These are phyloP conservation scores for Nymphaea thermarum DNA, from an alignment of 164 flowering plant species.

Conservation along the genomic window DNA sequence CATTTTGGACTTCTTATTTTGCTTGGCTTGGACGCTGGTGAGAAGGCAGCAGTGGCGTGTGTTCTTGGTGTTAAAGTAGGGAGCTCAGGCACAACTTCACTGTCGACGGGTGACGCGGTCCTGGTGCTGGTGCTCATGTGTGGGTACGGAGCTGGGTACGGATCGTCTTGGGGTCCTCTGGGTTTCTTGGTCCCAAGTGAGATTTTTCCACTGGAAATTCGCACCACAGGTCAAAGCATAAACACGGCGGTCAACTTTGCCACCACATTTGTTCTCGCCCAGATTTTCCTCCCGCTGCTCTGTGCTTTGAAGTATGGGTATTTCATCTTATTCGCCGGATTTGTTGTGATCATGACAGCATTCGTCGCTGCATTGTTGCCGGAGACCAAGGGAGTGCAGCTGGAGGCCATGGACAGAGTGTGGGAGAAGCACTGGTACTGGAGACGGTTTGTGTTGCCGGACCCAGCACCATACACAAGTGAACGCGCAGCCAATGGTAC, in stretches of 20 bases:
- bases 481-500: background rate
- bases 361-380: slow-evolving; percentile 39
- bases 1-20: background rate
- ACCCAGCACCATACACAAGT: background rate
- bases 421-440: slow-evolving; percentile 75
- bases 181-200: slow-evolving; percentile 71
- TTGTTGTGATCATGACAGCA: slow-evolving; percentile 39
- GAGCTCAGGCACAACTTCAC: slow-evolving; percentile 19
- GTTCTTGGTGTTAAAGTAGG: slow-evolving; percentile 31
- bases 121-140: slow-evolving; percentile 48
- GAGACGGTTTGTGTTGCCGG: slow-evolving; percentile 19
- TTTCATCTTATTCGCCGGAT: slow-evolving; percentile 54
- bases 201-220: slow-evolving; percentile 53
- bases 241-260: slow-evolving; percentile 49
- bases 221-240: slow-evolving; percentile 56
- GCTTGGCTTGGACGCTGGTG: background rate
- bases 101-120: slow-evolving; percentile 25
- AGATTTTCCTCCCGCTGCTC: slow-evolving; percentile 49
- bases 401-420: slow-evolving; percentile 44
- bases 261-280: slow-evolving; percentile 42
- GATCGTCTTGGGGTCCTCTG: slow-evolving; percentile 85
- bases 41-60: slow-evolving; percentile 32
- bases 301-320: slow-evolving; percentile 53
- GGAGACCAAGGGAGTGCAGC: slow-evolving; percentile 57
- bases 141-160: slow-evolving; percentile 50